phyloP scores from a whole-genome alignment of 805 yeast genomes.

The Starmerella geochares region DNA sequence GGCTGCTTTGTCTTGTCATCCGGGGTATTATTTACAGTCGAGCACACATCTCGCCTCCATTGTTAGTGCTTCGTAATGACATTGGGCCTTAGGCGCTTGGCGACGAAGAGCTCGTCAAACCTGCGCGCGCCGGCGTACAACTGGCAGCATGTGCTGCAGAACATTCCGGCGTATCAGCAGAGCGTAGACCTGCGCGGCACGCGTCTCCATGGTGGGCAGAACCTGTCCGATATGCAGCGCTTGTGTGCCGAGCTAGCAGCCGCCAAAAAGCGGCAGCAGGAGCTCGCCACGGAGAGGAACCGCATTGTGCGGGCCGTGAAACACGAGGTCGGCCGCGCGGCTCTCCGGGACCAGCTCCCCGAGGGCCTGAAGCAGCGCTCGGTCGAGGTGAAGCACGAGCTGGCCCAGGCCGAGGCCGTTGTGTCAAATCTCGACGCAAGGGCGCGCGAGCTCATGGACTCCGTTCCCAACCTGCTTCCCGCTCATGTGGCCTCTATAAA shows the following conservation, averaged over 20 bases:
- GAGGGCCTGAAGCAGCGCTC: conserved; percentile 15
- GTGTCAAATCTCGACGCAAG: conserved; percentile 18
- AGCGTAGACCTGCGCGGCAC: conserved; percentile 25
- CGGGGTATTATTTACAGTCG: no score
- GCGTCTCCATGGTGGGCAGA: conserved; percentile 16
- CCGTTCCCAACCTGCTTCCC: conserved; percentile 30
- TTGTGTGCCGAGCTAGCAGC: conserved; percentile 23
- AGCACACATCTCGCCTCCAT: neutral
- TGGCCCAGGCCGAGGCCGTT: conserved; percentile 19
- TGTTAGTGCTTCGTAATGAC: conserved; percentile 7
- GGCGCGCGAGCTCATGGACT: conserved; percentile 23
- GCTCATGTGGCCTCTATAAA: conserved; percentile 19
- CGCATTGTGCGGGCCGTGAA: conserved; percentile 17
- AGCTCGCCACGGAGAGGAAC: conserved; percentile 23
- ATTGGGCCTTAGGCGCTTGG: conserved; percentile 2
- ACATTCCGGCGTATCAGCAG: conserved; percentile 21
- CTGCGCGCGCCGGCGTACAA: conserved; percentile 23
- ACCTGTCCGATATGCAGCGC: conserved; percentile 25
- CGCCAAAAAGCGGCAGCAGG: conserved; percentile 15
- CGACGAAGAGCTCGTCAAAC: conserved; percentile 18
- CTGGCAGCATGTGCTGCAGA: conserved; percentile 19
- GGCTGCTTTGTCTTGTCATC: no score
- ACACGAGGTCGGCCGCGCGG: conserved; percentile 9
- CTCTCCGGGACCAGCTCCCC: conserved; percentile 20
- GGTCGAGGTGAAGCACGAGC: conserved; percentile 6